A percentile compares a stretch with the other conserved stretches of the same genome.
Conservation (phyloP, 768 basidiomycete genomes). For the Rhodosporidiobolus odoratus region DNA sequence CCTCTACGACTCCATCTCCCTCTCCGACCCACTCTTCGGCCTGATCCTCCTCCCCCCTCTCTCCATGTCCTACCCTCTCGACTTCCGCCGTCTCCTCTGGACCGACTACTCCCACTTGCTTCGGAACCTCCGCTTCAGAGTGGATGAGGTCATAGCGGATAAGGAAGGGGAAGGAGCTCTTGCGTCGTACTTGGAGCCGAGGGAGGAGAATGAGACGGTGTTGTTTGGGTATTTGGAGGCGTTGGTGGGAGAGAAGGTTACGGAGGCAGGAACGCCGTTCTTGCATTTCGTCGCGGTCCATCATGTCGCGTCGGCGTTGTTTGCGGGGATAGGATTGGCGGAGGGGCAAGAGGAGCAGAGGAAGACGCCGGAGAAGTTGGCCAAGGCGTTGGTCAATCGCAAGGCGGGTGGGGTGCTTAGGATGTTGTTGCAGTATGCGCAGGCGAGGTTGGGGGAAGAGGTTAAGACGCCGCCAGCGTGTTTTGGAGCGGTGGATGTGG, state of each 20-base stretch:
- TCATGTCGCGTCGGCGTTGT: constrained; percentile 56
- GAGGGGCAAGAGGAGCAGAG: neutral
- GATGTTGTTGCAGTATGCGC: constrained; percentile 60
- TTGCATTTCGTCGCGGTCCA: constrained; percentile 65
- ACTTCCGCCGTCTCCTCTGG: constrained; percentile 82
- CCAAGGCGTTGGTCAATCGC: constrained; percentile 55
- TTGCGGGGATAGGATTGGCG: too few species aligned
- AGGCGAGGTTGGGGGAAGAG: constrained; percentile 48
- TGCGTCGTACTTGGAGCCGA: constrained; percentile 64
- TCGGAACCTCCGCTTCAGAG: constrained; percentile 48
- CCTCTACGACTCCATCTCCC: constrained; percentile 86
- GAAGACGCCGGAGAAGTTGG: constrained; percentile 47
- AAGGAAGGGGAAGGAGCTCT: constrained; percentile 46
- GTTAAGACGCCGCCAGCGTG: constrained; percentile 55
- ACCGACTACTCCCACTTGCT: constrained; percentile 67
- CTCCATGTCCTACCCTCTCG: constrained; percentile 60
- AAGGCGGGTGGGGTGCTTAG: constrained; percentile 53
- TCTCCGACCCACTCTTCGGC: constrained; percentile 70
- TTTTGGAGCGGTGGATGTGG: constrained; percentile 46
- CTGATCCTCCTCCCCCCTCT: constrained; percentile 69
- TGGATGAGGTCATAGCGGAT: constrained; percentile 15
- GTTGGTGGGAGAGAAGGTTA: constrained; percentile 48
- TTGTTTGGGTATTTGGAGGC: constrained; percentile 61
- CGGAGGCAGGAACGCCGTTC: constrained; percentile 50
- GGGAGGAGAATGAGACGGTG: constrained; percentile 61